phyloP scores from a whole-genome alignment of 140 eudicot genomes.

The Erigeron philadelphicus region DNA sequence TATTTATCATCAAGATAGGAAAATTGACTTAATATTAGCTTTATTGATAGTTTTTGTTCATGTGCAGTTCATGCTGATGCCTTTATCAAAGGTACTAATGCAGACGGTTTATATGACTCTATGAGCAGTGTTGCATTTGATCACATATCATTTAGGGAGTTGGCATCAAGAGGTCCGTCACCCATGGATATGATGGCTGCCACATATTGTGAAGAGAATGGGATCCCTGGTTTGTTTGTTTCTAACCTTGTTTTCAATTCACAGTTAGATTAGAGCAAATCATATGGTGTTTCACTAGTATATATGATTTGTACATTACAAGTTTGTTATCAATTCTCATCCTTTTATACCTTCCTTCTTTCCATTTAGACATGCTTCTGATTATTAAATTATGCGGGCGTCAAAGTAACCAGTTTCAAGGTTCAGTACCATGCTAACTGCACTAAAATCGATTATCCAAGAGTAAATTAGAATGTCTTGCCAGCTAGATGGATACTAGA shows the following conservation, averaged over 20 bases:
- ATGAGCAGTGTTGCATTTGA: constrained; percentile 48
- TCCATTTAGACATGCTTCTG: too few relatives aligned
- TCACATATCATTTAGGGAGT: constrained; percentile 82
- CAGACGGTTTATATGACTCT: constrained; percentile 52
- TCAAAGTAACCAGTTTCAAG: too few relatives aligned
- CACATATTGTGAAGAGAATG: constrained; percentile 75
- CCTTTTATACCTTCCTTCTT: too few relatives aligned
- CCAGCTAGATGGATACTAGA: too few relatives aligned
- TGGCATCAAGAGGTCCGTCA: constrained; percentile 67
- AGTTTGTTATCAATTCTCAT: too few relatives aligned
- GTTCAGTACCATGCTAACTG: too few relatives aligned
- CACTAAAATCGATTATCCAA: too few relatives aligned
- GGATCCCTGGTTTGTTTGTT: constrained; percentile 60
- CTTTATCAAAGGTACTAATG: constrained; percentile 72
- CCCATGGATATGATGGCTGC: constrained; percentile 84
- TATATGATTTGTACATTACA: not conserved
- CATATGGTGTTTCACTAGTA: not conserved
- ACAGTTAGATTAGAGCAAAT: not conserved
- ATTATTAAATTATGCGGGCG: too few relatives aligned
- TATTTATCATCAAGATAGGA: not conserved
- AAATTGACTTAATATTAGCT: not conserved
- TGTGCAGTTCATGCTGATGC: constrained; percentile 84
- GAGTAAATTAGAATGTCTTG: too few relatives aligned
- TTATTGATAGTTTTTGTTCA: constrained; percentile 1
- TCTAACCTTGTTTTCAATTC: not conserved